Evolutionary conservation across 2,329 filamentous ascomycete genomes (phyloP), one percentile per base, ranked within the genome.

Genomic region (Aureobasidium sp.): DNA sequence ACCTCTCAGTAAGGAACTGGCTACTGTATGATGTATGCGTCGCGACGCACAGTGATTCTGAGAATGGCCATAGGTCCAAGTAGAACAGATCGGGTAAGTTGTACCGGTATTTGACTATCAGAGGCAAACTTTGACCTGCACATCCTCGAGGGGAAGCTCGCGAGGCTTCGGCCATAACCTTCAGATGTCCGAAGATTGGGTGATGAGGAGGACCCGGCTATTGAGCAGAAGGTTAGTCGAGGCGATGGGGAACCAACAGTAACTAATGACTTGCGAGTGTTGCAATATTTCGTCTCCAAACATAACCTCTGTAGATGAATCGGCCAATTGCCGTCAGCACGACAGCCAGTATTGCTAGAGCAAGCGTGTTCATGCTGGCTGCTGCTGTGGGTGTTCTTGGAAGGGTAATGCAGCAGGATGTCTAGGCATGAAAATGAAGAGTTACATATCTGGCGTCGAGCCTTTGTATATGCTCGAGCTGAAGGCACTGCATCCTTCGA

Each of bases 51-150:
- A 74, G 67, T 1, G 67, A 65, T 5, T 66, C 67, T 2, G 69
- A 70, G 7, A 75, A 44, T 0, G 78, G 78, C 77, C 77, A 80
- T 3, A 76, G 61, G 63, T 80, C 77, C 5, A 79, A 57, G 63
- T 79, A 79, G 66, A 76, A 79, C 32, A 74, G 64, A 7, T 73
- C 69, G 5, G 67, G 67, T 3, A 77, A 67, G 25, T 74, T 63
- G 62, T 76, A 75, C 48, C 72, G 68, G 39, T 73, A 69, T 36
- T 69, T 68, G 39, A 79, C 67, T 11, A 71, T 69, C 1, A 71
- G 69, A 25, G 72, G 63, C 41, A 69, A 67, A 25, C 66, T 66
- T 48, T 78, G 76, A 7, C 72, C 71, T 45, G 77, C 75, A 3
- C 65, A 63, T 39, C 71, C 67, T 15, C 62, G 66, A 1, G 76